Evolutionary conservation across 768 basidiomycete genomes (phyloP), one percentile per base, ranked within the genome.

Genomic region (Baorangia bicolor): DNA sequence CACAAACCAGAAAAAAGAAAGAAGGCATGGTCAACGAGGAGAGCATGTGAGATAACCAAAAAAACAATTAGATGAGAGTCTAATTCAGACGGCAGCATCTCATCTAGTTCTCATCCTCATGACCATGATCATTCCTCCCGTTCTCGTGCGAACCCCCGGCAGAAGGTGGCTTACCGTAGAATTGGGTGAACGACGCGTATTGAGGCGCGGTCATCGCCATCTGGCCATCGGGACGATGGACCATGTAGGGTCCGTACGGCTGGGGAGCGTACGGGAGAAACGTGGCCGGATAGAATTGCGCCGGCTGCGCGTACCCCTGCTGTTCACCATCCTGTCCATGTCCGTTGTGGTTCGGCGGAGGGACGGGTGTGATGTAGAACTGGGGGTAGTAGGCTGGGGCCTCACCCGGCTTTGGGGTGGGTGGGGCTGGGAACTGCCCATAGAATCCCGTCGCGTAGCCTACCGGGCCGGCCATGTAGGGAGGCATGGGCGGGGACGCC

Each of bases 401-500:
- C 59, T 80, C 75, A 48, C 79, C 78, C 21, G 81, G 81, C 69
- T 84, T 84, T 40, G 78, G 69, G 54, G 77, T 67, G 35, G 73
- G 72, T 55, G 76, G 68, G 37, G 77, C 72, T 25, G 83, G 73
- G 69, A 84, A 85, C 61, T 83, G 81, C 62, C 77, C 74, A 57
- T 81, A 85, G 59, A 81, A 81, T 40, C 78, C 77, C 43, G 82
- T 75, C 47, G 81, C 78, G 61, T 83, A 83, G 47, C 78, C 75
- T 35, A 83, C 69, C 16, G 76, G 75, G 44, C 74, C 77, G 13
- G 75, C 72, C 71, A 85, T 76, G 71, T 82, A 87, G 37, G 74
- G 73, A 44, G 71, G 69, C 68, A 81, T 75, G 42, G 77, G 76
- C 48, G 82, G 78, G 55, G 81, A 76, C 53, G 75, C 74, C 60